phyloP scores from a whole-genome alignment of 768 basidiomycete species.

The Trametes sanguinea region DNA sequence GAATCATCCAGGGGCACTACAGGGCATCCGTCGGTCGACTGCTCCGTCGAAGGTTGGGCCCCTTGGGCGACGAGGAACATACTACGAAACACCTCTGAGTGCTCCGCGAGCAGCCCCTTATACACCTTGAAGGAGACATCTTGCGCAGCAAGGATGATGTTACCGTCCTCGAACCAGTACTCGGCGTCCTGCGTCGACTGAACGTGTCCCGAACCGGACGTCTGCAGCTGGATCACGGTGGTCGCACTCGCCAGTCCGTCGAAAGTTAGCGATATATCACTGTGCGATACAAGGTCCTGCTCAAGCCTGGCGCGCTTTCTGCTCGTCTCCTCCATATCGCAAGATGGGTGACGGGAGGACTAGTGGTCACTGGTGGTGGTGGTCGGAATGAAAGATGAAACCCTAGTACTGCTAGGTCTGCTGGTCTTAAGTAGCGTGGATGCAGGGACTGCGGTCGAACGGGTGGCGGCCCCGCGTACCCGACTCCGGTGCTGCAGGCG shows the following conservation, averaged over 20 bases:
- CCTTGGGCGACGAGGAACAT: slow-evolving; percentile 17
- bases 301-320: neutral
- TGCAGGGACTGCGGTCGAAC: too few relatives aligned
- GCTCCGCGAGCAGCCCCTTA: slow-evolving; percentile 26
- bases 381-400: too few relatives aligned
- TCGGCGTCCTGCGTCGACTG: slow-evolving; percentile 6
- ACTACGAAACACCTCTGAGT: slow-evolving; percentile 27
- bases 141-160: slow-evolving; percentile 30
- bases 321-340: neutral
- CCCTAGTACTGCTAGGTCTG: too few relatives aligned
- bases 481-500: too few relatives aligned
- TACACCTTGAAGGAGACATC: slow-evolving; percentile 28
- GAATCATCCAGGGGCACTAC: neutral
- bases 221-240: too few relatives aligned
- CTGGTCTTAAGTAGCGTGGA: too few relatives aligned
- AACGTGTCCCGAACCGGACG: too few relatives aligned
- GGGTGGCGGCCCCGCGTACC: too few relatives aligned
- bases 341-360: neutral
- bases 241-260: too few relatives aligned
- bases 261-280: neutral
- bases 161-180: slow-evolving; percentile 33
- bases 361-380: too few relatives aligned
- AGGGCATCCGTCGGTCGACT: neutral
- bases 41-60: neutral
- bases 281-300: neutral